A percentile compares a stretch with the other conserved stretches of the same genome.
phyloP scores from a whole-genome alignment of 2,329 filamentous ascomycete species.

The Thelonectria blattea region DNA sequence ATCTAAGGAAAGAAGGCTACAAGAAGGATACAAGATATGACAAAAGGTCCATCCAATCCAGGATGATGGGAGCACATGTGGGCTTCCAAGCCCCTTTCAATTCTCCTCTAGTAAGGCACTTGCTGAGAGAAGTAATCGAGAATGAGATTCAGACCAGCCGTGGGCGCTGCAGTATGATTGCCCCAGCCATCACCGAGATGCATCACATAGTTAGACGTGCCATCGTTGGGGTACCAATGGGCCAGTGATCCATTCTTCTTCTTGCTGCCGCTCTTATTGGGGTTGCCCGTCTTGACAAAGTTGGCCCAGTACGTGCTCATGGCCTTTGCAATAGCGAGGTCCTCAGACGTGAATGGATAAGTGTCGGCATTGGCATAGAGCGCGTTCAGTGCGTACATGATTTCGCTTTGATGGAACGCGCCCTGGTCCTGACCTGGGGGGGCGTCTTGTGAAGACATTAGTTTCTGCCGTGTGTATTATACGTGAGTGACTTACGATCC shows the following conservation, averaged over 20 bases:
- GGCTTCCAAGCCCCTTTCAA: neutral
- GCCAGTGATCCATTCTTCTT: neutral
- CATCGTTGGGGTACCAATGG: conserved; percentile 7
- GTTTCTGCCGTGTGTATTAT: neutral
- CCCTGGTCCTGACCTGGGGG: conserved; percentile 5
- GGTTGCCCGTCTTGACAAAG: conserved; percentile 9
- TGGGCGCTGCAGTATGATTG: neutral
- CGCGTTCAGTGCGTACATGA: conserved; percentile 10
- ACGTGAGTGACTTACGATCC: neutral
- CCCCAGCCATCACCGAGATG: conserved; percentile 2
- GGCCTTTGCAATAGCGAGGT: neutral
- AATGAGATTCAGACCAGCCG: neutral
- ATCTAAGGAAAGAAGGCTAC: neutral
- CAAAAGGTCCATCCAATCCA: neutral
- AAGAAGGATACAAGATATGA: neutral
- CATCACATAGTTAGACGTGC: conserved; percentile 6
- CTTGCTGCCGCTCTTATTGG: conserved; percentile 4
- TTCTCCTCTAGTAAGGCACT: neutral
- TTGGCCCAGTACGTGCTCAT: conserved; percentile 14
- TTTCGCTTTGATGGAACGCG: conserved; percentile 14
- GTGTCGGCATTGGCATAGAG: conserved; percentile 6
- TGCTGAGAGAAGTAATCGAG: conserved; percentile 6
- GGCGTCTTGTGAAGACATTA: neutral
- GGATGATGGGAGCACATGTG: neutral
- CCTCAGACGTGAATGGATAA: conserved; percentile 1